A percentile compares a stretch with the other conserved stretches of the same genome.
phyloP scores from a whole-genome alignment of 208 protist genomes.

The Leishmania amazonensis region DNA sequence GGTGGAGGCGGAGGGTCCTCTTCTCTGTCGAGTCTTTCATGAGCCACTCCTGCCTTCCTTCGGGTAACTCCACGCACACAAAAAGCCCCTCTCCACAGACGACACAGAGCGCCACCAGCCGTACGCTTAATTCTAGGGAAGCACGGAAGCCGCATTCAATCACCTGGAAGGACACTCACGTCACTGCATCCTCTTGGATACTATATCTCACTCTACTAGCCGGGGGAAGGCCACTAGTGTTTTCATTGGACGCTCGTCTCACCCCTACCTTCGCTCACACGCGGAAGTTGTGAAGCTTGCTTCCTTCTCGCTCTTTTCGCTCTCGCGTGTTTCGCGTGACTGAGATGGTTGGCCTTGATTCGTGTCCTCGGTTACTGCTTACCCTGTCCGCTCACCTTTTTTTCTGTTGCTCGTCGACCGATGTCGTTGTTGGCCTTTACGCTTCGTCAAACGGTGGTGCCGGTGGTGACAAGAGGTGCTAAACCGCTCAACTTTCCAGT shows the following conservation, averaged over 20 bases:
- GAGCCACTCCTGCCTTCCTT: background rate
- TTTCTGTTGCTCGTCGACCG: background rate
- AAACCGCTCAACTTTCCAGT: slow-evolving; percentile 55
- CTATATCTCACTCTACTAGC: background rate
- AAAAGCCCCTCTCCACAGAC: background rate
- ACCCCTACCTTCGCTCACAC: background rate
- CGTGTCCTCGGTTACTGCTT: background rate
- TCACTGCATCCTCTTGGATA: background rate
- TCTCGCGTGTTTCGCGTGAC: background rate
- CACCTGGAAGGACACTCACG: background rate
- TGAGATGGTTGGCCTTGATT: background rate
- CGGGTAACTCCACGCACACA: background rate
- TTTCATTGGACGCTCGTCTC: background rate
- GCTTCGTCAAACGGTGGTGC: slow-evolving; percentile 41
- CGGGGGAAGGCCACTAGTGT: background rate
- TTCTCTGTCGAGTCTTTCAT: background rate
- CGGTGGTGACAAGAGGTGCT: slow-evolving; percentile 39
- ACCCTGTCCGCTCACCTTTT: too few relatives aligned
- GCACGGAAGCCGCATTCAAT: background rate
- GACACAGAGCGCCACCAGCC: background rate
- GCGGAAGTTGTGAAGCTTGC: background rate
- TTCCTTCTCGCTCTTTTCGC: background rate
- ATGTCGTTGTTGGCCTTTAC: slow-evolving; percentile 34
- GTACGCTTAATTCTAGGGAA: background rate
- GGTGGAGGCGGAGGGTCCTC: background rate